These are phyloP conservation scores for Golubevia sp. DNA, from an alignment of 1,284 basidiomycete genomes.

Conservation along the genomic window DNA sequence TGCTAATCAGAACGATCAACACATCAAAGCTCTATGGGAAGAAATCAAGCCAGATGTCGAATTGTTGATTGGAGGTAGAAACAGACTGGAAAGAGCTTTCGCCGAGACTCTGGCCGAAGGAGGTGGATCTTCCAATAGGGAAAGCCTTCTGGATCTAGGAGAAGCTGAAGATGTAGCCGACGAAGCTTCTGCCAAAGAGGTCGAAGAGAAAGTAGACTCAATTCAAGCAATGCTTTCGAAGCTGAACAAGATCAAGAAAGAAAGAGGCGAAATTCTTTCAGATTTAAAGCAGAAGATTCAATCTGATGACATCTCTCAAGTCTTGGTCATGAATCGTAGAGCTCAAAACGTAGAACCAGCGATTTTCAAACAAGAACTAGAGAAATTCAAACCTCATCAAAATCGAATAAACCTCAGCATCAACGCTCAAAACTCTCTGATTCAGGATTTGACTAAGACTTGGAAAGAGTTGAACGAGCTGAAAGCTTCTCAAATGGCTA, in stretches of 20 bases:
- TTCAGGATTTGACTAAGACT: constrained; percentile 23
- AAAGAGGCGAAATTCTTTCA: constrained; percentile 40
- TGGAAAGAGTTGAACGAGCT: constrained; percentile 18
- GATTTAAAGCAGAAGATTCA: constrained; percentile 54
- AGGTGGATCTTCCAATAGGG: not conserved
- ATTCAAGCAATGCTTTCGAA: constrained; percentile 36
- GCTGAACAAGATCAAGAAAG: constrained; percentile 47
- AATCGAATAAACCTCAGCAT: constrained; percentile 30
- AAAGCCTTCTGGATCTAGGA: constrained; percentile 28
- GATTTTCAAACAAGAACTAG: constrained; percentile 43
- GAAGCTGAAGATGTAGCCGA: constrained; percentile 33
- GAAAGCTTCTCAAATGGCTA: constrained; percentile 9
- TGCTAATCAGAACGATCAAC: constrained; percentile 41
- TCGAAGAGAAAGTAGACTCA: constrained; percentile 24
- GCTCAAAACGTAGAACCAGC: constrained; percentile 37
- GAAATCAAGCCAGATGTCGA: constrained; percentile 32
- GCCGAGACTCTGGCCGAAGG: constrained; percentile 25
- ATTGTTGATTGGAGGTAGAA: constrained; percentile 37
- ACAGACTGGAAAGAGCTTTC: constrained; percentile 36
- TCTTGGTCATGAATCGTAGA: constrained; percentile 50
- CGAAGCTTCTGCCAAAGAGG: constrained; percentile 16
- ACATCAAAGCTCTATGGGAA: constrained; percentile 38
- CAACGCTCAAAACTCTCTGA: constrained; percentile 35
- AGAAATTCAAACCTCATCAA: constrained; percentile 48
- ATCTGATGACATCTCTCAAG: constrained; percentile 55